Conservation (phyloP, 345 rosid genomes). For the Aurinia saxatilis region DNA sequence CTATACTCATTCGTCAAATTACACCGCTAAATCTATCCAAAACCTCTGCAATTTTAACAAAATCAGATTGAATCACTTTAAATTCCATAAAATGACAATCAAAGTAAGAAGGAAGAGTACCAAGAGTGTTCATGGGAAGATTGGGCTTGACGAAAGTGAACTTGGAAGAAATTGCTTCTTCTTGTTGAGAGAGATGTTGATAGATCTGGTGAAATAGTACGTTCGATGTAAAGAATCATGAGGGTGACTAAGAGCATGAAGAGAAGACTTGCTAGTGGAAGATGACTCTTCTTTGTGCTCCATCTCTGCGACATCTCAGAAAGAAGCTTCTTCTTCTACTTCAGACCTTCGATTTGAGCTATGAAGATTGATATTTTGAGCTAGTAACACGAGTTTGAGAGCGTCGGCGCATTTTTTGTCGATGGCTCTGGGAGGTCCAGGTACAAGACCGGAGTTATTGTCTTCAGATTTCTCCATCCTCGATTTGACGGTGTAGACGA, state of each 20-base stretch:
- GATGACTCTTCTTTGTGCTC: slow-evolving; percentile 58
- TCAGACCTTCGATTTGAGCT: not conserved
- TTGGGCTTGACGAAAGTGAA: slow-evolving; percentile 51
- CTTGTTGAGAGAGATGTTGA: slow-evolving; percentile 10
- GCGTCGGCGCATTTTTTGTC: no score
- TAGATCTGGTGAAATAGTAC: slow-evolving; percentile 56
- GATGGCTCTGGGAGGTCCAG: no score
- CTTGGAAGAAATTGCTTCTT: not conserved
- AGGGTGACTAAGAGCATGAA: slow-evolving; percentile 36
- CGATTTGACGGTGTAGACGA: no score
- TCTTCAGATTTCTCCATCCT: no score
- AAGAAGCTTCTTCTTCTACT: no score
- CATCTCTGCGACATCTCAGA: slow-evolving; percentile 71
- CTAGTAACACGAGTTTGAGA: no score
- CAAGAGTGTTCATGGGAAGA: slow-evolving; percentile 31
- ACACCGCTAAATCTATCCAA: slow-evolving; percentile 82
- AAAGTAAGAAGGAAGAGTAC: slow-evolving; percentile 23
- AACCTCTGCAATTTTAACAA: slow-evolving; percentile 33
- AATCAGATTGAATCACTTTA: no score
- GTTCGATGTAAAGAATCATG: slow-evolving; percentile 54
- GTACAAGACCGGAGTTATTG: no score
- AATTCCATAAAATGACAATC: no score
- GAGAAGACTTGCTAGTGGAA: slow-evolving; percentile 43
- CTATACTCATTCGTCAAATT: slow-evolving; percentile 62
- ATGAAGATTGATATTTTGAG: no score